Conservation (phyloP, 345 rosid genomes). For the Lepidium sativum region DNA sequence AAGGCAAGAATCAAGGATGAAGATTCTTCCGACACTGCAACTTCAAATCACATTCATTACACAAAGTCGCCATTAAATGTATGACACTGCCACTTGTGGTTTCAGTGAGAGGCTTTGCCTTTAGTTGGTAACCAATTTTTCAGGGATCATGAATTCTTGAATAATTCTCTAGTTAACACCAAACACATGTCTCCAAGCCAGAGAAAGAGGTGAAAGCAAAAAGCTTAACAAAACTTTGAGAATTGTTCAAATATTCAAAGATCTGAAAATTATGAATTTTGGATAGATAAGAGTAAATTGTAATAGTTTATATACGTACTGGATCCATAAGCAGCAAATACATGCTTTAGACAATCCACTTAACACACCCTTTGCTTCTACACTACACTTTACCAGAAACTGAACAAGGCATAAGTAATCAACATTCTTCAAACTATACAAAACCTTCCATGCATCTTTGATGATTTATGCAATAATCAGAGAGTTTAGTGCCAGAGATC, state of each 20-base stretch:
- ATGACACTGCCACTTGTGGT: background rate
- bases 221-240: background rate
- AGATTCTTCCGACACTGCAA: background rate
- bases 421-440: conserved; percentile 14
- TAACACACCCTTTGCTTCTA: background rate
- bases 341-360: background rate
- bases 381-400: background rate
- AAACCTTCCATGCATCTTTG: background rate
- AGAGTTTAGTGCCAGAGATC: background rate
- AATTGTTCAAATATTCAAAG: background rate
- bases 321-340: background rate
- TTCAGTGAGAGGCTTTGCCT: background rate
- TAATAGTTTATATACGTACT: background rate
- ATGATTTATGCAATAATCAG: background rate
- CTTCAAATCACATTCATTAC: background rate
- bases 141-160: background rate
- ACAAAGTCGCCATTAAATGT: background rate
- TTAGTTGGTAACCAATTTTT: background rate
- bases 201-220: background rate
- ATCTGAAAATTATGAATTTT: background rate
- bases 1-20: background rate
- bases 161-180: background rate
- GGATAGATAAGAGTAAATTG: background rate
- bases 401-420: conserved; percentile 9
- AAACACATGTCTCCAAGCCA: background rate